Evolutionary conservation across 2,329 filamentous ascomycete species (phyloP), one percentile per base, ranked within the genome.

Genomic region (Fusarium compactum): DNA sequence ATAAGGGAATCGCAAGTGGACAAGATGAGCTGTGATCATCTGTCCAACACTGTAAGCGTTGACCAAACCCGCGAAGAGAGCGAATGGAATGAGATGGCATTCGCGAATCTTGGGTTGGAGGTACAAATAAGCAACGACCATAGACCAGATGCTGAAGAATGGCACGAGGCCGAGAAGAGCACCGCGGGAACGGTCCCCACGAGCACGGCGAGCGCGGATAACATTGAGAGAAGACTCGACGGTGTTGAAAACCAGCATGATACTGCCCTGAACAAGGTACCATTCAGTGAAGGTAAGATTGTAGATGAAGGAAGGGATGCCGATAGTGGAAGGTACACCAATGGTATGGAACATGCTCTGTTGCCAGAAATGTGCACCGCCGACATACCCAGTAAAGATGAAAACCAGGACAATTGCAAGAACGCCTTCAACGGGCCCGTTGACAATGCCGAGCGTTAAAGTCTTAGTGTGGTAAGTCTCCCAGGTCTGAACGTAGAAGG

Each of bases 401-500:
- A 96, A 98, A 64, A 99, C 90, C 58, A 87, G 78, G 75, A 93
- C 91, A 22, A 99, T 86, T 43, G 93, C 94, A 48, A 98, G 82
- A 59, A 99, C 91, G 54, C 96, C 96, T 82, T 99, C 96, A 40
- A 99, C 96, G 6, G 96, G 96, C 1, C 96, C 96, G 70, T 95
- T 98, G 72, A 99, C 87, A 68, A 98, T 84, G 63, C 96, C 96
- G 8, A 99, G 88, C 3, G 94, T 98, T 50, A 99, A 88, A 5
- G 95, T 96, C 81, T 98, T 95, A 54, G 96, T 99, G 83, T 98
- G 95, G 82, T 98, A 99, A 80, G 98, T 96, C 78, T 99, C 96
- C 96, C 96, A 99, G 34, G 96, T 98, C 80, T 98, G 96, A 44
- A 98, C 92, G 80, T 98, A 98, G 81, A 99, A 99, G n/a, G 96